Evolutionary conservation across 2,329 filamentous ascomycete genomes (phyloP).

Genomic region (Orbilia brochopaga): DNA sequence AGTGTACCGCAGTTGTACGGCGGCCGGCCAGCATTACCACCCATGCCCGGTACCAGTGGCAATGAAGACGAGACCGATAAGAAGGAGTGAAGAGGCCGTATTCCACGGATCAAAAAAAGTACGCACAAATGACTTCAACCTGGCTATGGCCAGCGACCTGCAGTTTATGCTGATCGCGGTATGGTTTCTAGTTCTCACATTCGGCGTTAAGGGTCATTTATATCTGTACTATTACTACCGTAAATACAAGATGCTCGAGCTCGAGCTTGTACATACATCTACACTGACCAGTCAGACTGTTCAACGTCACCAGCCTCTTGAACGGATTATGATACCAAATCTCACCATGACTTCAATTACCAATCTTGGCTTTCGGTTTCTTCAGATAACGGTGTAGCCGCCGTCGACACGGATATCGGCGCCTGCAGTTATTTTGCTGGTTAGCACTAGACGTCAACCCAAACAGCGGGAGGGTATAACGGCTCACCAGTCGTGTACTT

Average conservation of each 20-base stretch:
- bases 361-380: background rate
- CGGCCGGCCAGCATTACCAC: conserved; percentile 40
- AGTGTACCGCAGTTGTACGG: conserved; percentile 37
- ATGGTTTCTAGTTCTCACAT: background rate
- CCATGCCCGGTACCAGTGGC: conserved; percentile 27
- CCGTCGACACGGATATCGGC: conserved; percentile 83
- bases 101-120: too few species aligned
- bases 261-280: conserved; percentile 41
- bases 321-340: too few species aligned
- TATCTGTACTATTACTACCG: conserved; percentile 24
- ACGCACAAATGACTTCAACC: too few species aligned
- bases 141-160: too few species aligned
- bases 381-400: conserved; percentile 76
- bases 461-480: conserved; percentile 51
- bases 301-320: background rate
- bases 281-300: conserved; percentile 14
- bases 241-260: conserved; percentile 9
- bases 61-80: conserved; percentile 26
- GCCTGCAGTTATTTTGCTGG: conserved; percentile 59
- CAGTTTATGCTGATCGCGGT: background rate
- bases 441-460: background rate
- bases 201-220: background rate
- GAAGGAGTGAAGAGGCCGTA: conserved; percentile 25
- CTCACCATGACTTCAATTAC: too few species aligned
- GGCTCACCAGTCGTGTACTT: conserved; percentile 71